Conservation (phyloP, 2,329 filamentous ascomycete species). For the Penicillium crustosum region DNA sequence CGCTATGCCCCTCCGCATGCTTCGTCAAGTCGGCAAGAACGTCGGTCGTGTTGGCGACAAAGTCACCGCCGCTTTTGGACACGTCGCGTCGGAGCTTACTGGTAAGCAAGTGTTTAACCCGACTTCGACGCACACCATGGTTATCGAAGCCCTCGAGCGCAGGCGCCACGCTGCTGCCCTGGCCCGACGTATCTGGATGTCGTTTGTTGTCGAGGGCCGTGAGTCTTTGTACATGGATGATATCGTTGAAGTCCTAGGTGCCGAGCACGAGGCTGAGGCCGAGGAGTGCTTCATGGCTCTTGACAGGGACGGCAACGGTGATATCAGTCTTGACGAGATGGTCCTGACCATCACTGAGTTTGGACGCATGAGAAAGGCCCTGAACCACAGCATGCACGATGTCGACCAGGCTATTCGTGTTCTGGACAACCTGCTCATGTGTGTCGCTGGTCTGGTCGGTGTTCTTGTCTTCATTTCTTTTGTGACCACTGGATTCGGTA, state of each 20-base stretch:
- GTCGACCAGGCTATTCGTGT: conserved; percentile 92
- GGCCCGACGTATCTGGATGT: conserved; percentile 96
- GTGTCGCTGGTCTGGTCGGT: conserved; percentile 75
- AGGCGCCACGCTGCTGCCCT: conserved; percentile 82
- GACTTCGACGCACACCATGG: conserved; percentile 83
- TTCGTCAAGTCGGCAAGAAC: conserved; percentile 69
- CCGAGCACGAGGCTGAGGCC: conserved; percentile 70
- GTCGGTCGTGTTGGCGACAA: conserved; percentile 86
- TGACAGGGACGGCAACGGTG: conserved; percentile 86
- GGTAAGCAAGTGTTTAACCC: conserved; percentile 95
- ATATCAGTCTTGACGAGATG: conserved; percentile 95
- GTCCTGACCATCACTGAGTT: conserved; percentile 81
- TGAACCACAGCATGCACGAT: conserved; percentile 92
- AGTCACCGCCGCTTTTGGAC: conserved; percentile 87
- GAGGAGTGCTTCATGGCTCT: conserved; percentile 80
- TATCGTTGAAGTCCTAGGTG: conserved; percentile 81
- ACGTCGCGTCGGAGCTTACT: conserved; percentile 90
- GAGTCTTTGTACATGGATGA: conserved; percentile 79
- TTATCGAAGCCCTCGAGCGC: conserved; percentile 85
- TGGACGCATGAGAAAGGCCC: conserved; percentile 81
- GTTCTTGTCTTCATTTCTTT: conserved; percentile 89
- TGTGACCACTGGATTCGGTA: conserved; percentile 80
- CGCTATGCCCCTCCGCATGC: conserved; percentile 73
- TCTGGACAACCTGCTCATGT: conserved; percentile 80
- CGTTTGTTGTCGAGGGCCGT: conserved; percentile 86